A percentile compares a stretch with the other conserved stretches of the same genome.
Conservation (phyloP, 768 basidiomycete species). For the Mrakia hoshinonis region DNA sequence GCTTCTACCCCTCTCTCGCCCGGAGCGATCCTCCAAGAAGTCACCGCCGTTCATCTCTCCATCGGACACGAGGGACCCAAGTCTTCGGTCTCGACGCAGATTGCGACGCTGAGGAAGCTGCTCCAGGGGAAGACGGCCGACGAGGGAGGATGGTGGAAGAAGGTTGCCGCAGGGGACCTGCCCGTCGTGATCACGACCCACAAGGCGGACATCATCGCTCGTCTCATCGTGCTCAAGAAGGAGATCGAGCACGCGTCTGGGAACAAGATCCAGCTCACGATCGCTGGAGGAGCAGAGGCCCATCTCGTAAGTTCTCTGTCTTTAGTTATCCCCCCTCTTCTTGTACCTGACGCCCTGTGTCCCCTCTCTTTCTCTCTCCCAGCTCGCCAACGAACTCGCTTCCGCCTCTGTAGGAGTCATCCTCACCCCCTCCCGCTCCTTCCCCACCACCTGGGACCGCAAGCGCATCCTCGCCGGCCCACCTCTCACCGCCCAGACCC, state of each 20-base stretch:
- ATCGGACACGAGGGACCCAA: slow-evolving; percentile 46
- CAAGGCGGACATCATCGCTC: slow-evolving; percentile 63
- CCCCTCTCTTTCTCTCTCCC: slow-evolving; percentile 37
- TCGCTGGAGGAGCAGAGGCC: slow-evolving; percentile 21
- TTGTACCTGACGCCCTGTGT: too few relatives aligned
- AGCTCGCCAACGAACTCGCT: slow-evolving; percentile 61
- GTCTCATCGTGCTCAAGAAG: slow-evolving; percentile 55
- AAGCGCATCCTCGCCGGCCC: slow-evolving; percentile 59
- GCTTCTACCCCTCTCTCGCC: slow-evolving; percentile 53
- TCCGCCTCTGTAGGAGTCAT: slow-evolving; percentile 62
- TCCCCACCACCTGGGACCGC: slow-evolving; percentile 63
- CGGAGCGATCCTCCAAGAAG: slow-evolving; percentile 56
- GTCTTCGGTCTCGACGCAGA: slow-evolving; percentile 55
- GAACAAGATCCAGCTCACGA: slow-evolving; percentile 38
- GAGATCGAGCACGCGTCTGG: slow-evolving; percentile 50
- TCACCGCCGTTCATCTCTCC: slow-evolving; percentile 59
- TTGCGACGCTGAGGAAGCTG: slow-evolving; percentile 17
- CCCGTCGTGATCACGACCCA: slow-evolving; percentile 57
- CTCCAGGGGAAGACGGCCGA: slow-evolving; percentile 21
- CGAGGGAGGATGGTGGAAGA: slow-evolving; percentile 19
- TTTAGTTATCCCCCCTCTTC: too few relatives aligned
- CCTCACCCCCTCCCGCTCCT: slow-evolving; percentile 56
- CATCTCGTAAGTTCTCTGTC: slow-evolving; percentile 4
- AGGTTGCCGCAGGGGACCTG: slow-evolving; percentile 44
- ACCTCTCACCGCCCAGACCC: slow-evolving; percentile 56